Percentiles rank a stretch among this genome's conserved stretches.
phyloP scores from a whole-genome alignment of 202 grass and related monocot genomes.

The Zoysia matrella region DNA sequence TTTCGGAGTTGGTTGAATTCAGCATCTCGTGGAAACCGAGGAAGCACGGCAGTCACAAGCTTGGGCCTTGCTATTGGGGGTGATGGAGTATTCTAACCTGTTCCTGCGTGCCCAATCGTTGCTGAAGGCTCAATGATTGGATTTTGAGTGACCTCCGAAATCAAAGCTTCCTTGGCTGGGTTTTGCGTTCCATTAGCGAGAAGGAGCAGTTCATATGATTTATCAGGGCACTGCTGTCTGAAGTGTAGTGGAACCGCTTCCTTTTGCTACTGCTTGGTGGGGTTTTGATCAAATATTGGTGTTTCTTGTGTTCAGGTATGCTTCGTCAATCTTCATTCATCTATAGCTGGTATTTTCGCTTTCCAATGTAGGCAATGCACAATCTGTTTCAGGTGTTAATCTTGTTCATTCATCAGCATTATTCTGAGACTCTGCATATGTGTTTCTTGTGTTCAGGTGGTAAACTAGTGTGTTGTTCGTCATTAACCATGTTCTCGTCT shows the following conservation, averaged over 20 bases:
- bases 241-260: not conserved
- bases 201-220: constrained; percentile 11
- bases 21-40: constrained; percentile 46
- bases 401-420: constrained; percentile 18
- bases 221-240: not conserved
- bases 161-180: not conserved
- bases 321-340: constrained; percentile 12
- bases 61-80: constrained; percentile 6
- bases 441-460: constrained; percentile 42
- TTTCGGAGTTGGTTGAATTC: constrained; percentile 26
- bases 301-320: not conserved
- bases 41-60: constrained; percentile 46
- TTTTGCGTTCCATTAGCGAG: constrained; percentile 2
- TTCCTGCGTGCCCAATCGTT: not conserved
- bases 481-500: constrained; percentile 46
- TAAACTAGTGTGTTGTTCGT: not conserved
- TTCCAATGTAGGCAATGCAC: not conserved
- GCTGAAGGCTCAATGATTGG: not conserved
- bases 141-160: constrained; percentile 22
- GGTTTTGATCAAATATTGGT: constrained; percentile 28
- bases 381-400: not conserved
- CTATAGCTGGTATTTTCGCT: not conserved
- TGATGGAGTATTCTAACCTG: constrained; percentile 29
- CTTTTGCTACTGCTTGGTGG: not conserved
- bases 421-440: constrained; percentile 5